Conservation (phyloP, 2,329 filamentous ascomycete species). For the Dothiorella sarmentorum region DNA sequence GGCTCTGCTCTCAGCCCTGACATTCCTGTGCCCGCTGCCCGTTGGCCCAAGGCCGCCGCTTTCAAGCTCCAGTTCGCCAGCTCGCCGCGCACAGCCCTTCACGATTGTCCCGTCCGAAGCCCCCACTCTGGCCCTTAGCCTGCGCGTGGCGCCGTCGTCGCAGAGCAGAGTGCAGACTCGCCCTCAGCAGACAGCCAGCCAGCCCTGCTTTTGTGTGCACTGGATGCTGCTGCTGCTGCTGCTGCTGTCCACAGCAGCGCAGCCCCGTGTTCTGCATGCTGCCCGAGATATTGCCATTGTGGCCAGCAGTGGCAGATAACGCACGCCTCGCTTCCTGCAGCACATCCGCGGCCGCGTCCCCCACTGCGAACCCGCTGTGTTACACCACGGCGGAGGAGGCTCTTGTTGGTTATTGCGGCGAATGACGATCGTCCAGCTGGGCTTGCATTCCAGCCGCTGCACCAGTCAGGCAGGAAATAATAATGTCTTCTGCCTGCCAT, state of each 20-base stretch:
- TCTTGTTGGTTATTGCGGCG: background rate
- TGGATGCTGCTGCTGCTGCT: background rate
- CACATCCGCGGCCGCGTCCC: background rate
- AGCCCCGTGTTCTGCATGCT: constrained; percentile 5
- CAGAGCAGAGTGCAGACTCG: background rate
- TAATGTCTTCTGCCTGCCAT: too few species aligned
- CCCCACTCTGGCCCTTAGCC: constrained; percentile 10
- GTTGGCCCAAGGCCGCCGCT: background rate
- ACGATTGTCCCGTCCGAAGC: constrained; percentile 14
- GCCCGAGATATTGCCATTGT: constrained; percentile 2
- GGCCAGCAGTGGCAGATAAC: background rate
- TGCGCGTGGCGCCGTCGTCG: constrained; percentile 10
- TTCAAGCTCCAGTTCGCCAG: constrained; percentile 8
- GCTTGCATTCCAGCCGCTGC: too few species aligned
- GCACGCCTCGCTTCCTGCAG: constrained; percentile 1
- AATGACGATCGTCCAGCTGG: background rate
- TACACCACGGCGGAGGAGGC: background rate
- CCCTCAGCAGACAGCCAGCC: background rate
- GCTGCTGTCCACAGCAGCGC: background rate
- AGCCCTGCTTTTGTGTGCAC: background rate
- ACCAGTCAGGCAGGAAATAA: too few species aligned
- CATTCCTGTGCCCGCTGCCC: constrained; percentile 7
- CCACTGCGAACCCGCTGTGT: background rate
- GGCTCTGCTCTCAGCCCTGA: background rate
- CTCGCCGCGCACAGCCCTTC: constrained; percentile 11